These are phyloP conservation scores for Pyricularia grisea DNA, from an alignment of 2,329 filamentous ascomycete genomes.

Conservation along the genomic window DNA sequence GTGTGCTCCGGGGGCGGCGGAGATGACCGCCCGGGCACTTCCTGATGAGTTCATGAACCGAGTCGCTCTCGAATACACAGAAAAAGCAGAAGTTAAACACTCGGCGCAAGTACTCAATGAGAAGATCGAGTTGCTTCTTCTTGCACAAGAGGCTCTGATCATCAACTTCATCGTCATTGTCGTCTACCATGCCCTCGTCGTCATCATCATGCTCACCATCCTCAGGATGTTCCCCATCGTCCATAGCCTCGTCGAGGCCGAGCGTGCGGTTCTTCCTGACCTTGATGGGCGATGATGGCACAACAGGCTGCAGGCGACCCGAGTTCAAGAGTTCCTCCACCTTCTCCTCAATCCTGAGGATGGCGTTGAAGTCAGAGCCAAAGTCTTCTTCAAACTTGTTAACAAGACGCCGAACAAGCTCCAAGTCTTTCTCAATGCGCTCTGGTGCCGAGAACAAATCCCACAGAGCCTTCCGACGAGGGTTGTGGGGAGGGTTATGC, in stretches of 20 bases:
- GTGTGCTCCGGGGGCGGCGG: conserved; percentile 75
- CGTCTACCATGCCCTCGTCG: conserved; percentile 68
- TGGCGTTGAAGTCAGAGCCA: conserved; percentile 66
- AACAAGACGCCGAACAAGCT: conserved; percentile 72
- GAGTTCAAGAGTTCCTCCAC: conserved; percentile 72
- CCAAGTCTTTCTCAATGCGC: conserved; percentile 81
- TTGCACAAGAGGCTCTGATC: conserved; percentile 82
- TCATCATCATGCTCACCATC: conserved; percentile 73
- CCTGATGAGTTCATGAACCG: conserved; percentile 85
- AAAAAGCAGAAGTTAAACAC: conserved; percentile 99
- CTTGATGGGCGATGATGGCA: conserved; percentile 43
- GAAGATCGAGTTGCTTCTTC: conserved; percentile 93
- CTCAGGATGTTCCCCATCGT: conserved; percentile 55
- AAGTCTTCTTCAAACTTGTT: conserved; percentile 79
- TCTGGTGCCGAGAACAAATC: conserved; percentile 93
- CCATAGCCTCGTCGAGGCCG: conserved; percentile 51
- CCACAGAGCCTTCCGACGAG: conserved; percentile 92
- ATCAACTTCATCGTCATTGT: conserved; percentile 75
- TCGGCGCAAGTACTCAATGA: conserved; percentile 91
- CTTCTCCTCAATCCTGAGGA: conserved; percentile 73
- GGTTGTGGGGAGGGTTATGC: conserved; percentile 77
- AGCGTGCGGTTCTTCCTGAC: conserved; percentile 51
- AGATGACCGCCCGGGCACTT: conserved; percentile 98
- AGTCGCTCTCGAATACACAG: conserved; percentile 97
- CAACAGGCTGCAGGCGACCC: conserved; percentile 63